Percentiles rank a stretch among this genome's conserved stretches.
Evolutionary conservation across 805 yeast genomes (phyloP).

Genomic region (Clavispora phyllophila): DNA sequence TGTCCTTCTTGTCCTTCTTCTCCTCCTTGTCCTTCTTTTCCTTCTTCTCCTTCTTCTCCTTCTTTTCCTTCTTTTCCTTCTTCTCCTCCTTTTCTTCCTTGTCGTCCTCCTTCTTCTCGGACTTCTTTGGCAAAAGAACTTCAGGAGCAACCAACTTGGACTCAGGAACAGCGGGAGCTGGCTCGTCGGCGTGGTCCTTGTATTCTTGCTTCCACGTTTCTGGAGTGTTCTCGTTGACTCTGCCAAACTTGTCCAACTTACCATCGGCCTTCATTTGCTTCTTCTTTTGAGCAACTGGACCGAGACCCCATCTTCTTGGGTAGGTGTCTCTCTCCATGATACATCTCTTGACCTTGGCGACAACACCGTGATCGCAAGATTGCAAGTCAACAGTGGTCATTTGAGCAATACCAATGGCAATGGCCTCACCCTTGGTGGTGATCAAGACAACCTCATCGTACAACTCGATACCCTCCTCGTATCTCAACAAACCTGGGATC

Average conservation of each 20-base stretch:
- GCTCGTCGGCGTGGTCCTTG: conserved; percentile 59
- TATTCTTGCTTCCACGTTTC: conserved; percentile 84
- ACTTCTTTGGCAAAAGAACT: conserved; percentile 44
- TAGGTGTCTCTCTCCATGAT: conserved; percentile 99
- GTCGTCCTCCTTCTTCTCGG: conserved; percentile 38
- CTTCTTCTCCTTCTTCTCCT: conserved; percentile 50
- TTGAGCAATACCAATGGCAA: conserved; percentile 97
- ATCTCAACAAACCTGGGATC: conserved; percentile 97
- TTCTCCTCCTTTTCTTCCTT: conserved; percentile 36
- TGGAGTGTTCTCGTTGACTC: conserved; percentile 91
- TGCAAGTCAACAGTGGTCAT: conserved; percentile 98
- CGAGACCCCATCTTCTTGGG: conserved; percentile 99
- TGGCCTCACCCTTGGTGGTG: conserved; percentile 99
- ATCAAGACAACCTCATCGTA: conserved; percentile 97
- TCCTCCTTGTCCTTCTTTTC: conserved; percentile 56
- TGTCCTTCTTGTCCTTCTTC: conserved; percentile 53
- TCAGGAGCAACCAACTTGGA: conserved; percentile 46
- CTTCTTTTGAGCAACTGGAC: conserved; percentile 98
- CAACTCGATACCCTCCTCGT: conserved; percentile 95
- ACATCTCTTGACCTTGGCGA: conserved; percentile 97
- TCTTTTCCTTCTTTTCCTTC: conserved; percentile 35
- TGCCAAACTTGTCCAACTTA: conserved; percentile 92
- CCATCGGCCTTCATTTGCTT: conserved; percentile 97
- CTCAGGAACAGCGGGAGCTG: conserved; percentile 56
- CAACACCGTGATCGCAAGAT: conserved; percentile 96